A percentile compares a stretch with the other conserved stretches of the same genome.
Evolutionary conservation across 2,329 filamentous ascomycete species (phyloP).

Genomic region (Apiospora rasikravindrae): DNA sequence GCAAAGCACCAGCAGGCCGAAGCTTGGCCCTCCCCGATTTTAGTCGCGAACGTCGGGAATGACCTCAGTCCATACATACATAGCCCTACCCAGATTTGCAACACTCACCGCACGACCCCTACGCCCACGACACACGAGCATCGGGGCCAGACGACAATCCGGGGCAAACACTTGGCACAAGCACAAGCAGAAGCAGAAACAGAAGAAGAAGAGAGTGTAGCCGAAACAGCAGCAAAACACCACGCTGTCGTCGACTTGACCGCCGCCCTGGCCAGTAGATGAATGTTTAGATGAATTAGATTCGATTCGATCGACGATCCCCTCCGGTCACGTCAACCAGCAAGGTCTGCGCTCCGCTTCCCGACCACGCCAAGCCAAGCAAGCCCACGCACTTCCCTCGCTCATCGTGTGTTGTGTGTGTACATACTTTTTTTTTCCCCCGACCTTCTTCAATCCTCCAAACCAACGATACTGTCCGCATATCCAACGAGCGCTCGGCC

Average conservation of each 20-base stretch:
- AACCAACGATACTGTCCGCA: not conserved
- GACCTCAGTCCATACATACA: not conserved
- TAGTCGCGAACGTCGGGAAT: slow-evolving; percentile 6
- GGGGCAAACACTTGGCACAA: not conserved
- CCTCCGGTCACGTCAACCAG: not conserved
- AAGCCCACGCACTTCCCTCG: not conserved
- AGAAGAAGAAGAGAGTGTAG: not conserved
- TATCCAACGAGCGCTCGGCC: not conserved
- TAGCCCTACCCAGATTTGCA: not conserved
- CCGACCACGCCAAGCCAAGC: not conserved
- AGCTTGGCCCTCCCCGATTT: not conserved
- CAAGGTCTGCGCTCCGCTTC: not conserved
- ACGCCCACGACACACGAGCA: not conserved
- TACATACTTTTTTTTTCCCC: not conserved
- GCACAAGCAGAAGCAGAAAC: not conserved
- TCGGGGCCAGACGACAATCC: not conserved
- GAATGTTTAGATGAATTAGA: not conserved
- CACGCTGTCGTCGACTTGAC: not conserved
- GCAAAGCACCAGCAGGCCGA: not conserved
- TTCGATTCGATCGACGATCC: not conserved
- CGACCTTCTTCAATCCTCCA: not conserved
- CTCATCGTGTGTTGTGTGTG: too few species aligned
- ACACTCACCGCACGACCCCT: not conserved
- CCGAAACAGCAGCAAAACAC: not conserved
- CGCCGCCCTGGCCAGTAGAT: not conserved